Evolutionary conservation across 257 asterid genomes (phyloP).

Genomic region (Verbascum thapsus): DNA sequence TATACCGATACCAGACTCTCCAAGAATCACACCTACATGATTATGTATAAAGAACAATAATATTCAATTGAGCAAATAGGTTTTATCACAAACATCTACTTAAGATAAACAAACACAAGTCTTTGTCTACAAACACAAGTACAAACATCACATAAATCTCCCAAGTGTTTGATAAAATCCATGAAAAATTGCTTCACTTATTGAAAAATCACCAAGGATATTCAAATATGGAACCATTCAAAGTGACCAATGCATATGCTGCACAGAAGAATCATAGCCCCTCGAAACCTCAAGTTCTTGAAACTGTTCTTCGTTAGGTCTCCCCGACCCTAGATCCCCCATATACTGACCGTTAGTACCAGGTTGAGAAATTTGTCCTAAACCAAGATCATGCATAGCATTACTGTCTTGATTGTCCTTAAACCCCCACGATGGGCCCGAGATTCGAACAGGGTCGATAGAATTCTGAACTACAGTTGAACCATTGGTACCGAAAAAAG

Average conservation of each 20-base stretch:
- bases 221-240: conserved; percentile 28
- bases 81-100: no score
- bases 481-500: conserved; percentile 39
- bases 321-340: conserved; percentile 51
- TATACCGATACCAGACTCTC: no score
- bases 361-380: conserved; percentile 49
- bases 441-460: conserved; percentile 37
- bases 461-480: conserved; percentile 43
- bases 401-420: conserved; percentile 42
- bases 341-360: conserved; percentile 36
- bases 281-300: conserved; percentile 51
- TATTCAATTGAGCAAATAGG: no score
- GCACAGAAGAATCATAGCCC: conserved; percentile 56
- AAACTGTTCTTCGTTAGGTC: conserved; percentile 42
- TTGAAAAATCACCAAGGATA: not conserved
- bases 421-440: conserved; percentile 53
- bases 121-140: conserved; percentile 1
- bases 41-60: no score
- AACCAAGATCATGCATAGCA: conserved; percentile 49
- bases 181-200: not conserved
- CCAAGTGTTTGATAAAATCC: not conserved
- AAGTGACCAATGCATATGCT: conserved; percentile 64
- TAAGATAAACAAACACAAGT: not conserved
- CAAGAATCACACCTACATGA: no score
- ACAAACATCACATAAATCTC: not conserved